Evolutionary conservation across 1,139 yeast species (phyloP).

Genomic region (Debaryomycetaceae sp.): DNA sequence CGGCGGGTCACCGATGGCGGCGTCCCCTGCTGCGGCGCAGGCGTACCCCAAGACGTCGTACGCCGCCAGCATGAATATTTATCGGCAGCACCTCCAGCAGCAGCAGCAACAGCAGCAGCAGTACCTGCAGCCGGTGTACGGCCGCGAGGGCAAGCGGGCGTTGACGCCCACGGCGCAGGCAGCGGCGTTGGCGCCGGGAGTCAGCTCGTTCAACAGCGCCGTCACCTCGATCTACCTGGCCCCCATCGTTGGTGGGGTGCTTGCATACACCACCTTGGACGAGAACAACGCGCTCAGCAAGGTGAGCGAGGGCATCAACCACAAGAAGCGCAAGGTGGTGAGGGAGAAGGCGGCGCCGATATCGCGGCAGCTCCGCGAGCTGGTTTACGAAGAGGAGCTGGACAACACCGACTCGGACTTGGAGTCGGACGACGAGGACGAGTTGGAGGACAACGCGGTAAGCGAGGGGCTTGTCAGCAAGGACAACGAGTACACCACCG

Average conservation of each 20-base stretch:
- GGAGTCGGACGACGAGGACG: constrained; percentile 13
- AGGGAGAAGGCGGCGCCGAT: constrained; percentile 13
- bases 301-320: constrained; percentile 18
- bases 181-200: constrained; percentile 16
- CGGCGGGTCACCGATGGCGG: constrained; percentile 4
- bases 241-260: constrained; percentile 37
- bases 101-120: constrained; percentile 21
- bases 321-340: constrained; percentile 20
- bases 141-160: constrained; percentile 2
- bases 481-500: constrained; percentile 20
- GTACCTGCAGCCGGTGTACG: constrained; percentile 11
- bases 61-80: constrained; percentile 15
- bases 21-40: too few species aligned
- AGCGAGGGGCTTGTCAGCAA: constrained; percentile 9
- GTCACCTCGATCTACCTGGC: constrained; percentile 34
- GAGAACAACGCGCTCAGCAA: constrained; percentile 14
- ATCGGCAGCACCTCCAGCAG: constrained; percentile 21
- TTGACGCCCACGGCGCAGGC: constrained; percentile 11
- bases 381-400: constrained; percentile 17
- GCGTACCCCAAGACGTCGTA: constrained; percentile 10
- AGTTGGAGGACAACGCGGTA: constrained; percentile 8
- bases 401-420: constrained; percentile 11
- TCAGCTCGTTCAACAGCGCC: constrained; percentile 21
- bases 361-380: constrained; percentile 19
- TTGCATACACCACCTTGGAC: constrained; percentile 32